Percentiles rank a stretch among this genome's conserved stretches.
Evolutionary conservation across 2,329 filamentous ascomycete species (phyloP).

Genomic region (Incumbomyces delicatus): DNA sequence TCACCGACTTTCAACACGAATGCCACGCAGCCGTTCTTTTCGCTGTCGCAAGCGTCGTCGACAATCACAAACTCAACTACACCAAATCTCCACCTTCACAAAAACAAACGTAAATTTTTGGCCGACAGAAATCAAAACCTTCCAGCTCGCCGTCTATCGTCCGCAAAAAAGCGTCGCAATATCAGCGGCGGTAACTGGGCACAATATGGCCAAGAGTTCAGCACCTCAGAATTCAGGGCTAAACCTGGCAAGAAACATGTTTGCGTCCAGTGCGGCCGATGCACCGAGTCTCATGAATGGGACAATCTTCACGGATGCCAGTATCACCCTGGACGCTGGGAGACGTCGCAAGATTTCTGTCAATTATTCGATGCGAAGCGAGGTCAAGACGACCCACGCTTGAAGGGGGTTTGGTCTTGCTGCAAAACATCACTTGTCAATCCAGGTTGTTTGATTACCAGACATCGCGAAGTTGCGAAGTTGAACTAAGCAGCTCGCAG

Average conservation of each 20-base stretch:
- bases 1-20: background rate
- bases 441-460: background rate
- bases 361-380: background rate
- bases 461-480: background rate
- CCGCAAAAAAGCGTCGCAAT: background rate
- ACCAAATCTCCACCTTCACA: background rate
- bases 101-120: slow-evolving; percentile 1
- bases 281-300: background rate
- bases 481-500: background rate
- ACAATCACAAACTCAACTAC: background rate
- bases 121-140: background rate
- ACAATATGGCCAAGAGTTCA: background rate
- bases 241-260: background rate
- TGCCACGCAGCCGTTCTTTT: no score
- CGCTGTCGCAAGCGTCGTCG: background rate
- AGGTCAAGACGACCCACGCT: background rate
- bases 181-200: background rate
- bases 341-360: background rate
- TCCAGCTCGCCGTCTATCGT: background rate
- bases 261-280: background rate
- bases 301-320: background rate
- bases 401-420: background rate
- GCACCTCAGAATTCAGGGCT: no score
- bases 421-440: background rate
- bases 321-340: background rate